phyloP scores from a whole-genome alignment of 495 filamentous ascomycete genomes.

The Penicillium argentinense region DNA sequence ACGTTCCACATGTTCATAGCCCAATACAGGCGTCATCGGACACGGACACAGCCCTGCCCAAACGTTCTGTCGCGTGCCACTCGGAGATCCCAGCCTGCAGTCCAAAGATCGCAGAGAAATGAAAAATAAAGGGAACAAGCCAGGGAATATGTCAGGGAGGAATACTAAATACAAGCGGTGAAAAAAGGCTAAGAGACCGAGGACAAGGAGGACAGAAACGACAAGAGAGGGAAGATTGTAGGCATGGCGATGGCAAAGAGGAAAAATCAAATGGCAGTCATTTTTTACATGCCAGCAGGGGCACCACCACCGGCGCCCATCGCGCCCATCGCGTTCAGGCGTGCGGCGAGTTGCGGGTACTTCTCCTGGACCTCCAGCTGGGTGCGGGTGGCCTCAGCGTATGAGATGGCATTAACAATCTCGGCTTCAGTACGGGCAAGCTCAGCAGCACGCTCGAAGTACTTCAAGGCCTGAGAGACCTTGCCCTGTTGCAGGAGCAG shows the following conservation, averaged over 20 bases:
- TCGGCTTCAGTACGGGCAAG: constrained; percentile 94
- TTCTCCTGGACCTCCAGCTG: constrained; percentile 98
- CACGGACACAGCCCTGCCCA: constrained; percentile 12
- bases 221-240: constrained; percentile 21
- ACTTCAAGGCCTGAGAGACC: constrained; percentile 90
- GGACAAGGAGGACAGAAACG: constrained; percentile 18
- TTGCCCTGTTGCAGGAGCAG: constrained; percentile 97
- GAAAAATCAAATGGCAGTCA: constrained; percentile 1
- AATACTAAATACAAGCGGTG: constrained; percentile 41
- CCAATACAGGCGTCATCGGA: constrained; percentile 13
- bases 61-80: constrained; percentile 12
- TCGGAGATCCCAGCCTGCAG: constrained; percentile 19
- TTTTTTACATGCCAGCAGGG: constrained; percentile 37
- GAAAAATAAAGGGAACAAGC: constrained; percentile 3
- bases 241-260: constrained; percentile 1
- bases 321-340: constrained; percentile 74
- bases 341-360: constrained; percentile 88
- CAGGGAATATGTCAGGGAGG: constrained; percentile 26
- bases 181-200: constrained; percentile 25
- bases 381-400: constrained; percentile 94
- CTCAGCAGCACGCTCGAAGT: constrained; percentile 95
- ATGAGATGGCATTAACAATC: constrained; percentile 93
- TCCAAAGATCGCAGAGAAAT: constrained; percentile 17
- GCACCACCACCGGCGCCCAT: constrained; percentile 36
- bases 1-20: constrained; percentile 23